Conservation (phyloP, 176 grass and related monocot genomes). For the Musa acuminata region DNA sequence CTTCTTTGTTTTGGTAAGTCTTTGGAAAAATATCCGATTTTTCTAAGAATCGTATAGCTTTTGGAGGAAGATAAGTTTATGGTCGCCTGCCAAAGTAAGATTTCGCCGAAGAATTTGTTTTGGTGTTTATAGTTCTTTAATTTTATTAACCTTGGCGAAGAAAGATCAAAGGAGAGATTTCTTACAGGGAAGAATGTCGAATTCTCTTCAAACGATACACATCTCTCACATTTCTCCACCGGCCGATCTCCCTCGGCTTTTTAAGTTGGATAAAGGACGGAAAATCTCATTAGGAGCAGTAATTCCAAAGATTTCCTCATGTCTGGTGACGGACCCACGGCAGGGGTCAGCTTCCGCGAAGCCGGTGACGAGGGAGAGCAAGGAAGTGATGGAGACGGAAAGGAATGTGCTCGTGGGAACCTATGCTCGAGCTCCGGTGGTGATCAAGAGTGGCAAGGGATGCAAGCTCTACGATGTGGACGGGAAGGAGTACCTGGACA, state of each 20-base stretch:
- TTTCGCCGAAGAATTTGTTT: background rate
- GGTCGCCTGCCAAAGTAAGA: background rate
- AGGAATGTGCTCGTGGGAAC: conserved; percentile 56
- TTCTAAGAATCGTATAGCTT: too few relatives aligned
- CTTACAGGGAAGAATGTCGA: background rate
- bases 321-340: background rate
- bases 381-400: conserved; percentile 52
- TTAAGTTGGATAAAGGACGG: background rate
- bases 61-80: too few relatives aligned
- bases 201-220: background rate
- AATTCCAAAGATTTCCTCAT: conserved; percentile 5
- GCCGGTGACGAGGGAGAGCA: conserved; percentile 35
- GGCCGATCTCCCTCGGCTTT: background rate
- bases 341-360: conserved; percentile 18
- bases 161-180: background rate
- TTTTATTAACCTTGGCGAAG: background rate
- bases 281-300: background rate
- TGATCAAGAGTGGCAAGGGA: conserved; percentile 47
- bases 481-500: conserved; percentile 78
- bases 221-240: background rate
- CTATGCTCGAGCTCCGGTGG: conserved; percentile 58
- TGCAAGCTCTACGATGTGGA: conserved; percentile 79
- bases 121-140: background rate
- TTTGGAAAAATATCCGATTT: too few relatives aligned
- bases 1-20: too few relatives aligned